These are phyloP conservation scores for Helminthosporium solani DNA, from an alignment of 2,329 filamentous ascomycete genomes.

Conservation along the genomic window DNA sequence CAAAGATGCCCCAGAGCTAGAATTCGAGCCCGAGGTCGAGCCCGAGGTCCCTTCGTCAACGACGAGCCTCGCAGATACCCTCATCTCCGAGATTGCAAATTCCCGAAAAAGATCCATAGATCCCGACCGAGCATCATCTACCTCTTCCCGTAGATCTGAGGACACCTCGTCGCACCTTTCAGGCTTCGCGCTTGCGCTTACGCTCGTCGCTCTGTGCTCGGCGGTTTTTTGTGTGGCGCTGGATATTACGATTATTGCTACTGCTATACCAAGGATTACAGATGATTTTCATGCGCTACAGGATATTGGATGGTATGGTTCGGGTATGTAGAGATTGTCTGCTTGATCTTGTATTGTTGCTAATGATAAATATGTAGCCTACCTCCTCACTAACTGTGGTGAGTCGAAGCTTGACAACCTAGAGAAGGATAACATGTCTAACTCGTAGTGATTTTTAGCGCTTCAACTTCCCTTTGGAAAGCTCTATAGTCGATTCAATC, in stretches of 20 bases:
- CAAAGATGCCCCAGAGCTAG: no score
- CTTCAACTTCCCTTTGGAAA: constrained; percentile 2
- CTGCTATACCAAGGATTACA: constrained; percentile 30
- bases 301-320: constrained; percentile 26
- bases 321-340: not conserved
- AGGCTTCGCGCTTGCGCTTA: not conserved
- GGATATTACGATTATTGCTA: constrained; percentile 24
- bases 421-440: not conserved
- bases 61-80: not conserved
- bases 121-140: no score
- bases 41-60: not conserved
- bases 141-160: no score
- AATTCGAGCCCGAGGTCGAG: no score
- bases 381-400: not conserved
- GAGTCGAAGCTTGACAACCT: not conserved
- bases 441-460: not conserved
- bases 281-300: constrained; percentile 25
- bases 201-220: not conserved
- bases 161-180: not conserved
- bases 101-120: no score
- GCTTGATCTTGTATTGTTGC: no score
- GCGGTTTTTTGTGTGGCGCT: not conserved
- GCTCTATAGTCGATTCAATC: constrained; percentile 36
- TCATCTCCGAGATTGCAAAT: no score
- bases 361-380: not conserved